Evolutionary conservation across 805 yeast species (phyloP).

Genomic region (Ogataea nonfermentans): DNA sequence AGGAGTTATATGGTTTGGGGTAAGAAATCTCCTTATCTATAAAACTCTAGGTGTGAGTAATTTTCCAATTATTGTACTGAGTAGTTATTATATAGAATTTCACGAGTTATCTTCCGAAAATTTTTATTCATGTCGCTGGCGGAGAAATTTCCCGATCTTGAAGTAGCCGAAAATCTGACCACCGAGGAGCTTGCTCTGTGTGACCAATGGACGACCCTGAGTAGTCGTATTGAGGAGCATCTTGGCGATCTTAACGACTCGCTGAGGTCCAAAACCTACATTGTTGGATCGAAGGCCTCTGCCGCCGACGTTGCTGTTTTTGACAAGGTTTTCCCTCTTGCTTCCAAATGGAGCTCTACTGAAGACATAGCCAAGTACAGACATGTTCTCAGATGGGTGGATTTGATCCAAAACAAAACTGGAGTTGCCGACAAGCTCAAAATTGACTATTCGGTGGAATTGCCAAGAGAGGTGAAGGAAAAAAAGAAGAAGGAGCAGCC

Average conservation of each 20-base stretch:
- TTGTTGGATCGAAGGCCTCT: slow-evolving; percentile 65
- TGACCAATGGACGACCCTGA: slow-evolving; percentile 76
- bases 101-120: slow-evolving; percentile 1
- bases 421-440: slow-evolving; percentile 53
- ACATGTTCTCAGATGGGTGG: slow-evolving; percentile 92
- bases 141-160: slow-evolving; percentile 31
- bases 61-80: background rate
- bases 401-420: slow-evolving; percentile 69
- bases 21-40: no score
- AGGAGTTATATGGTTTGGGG: no score
- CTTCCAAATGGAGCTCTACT: slow-evolving; percentile 50
- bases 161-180: slow-evolving; percentile 30
- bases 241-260: slow-evolving; percentile 62
- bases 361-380: slow-evolving; percentile 63
- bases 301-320: slow-evolving; percentile 72
- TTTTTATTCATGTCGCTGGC: slow-evolving; percentile 31
- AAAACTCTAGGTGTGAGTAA: no score
- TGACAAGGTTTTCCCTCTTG: slow-evolving; percentile 60
- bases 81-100: background rate
- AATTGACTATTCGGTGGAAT: slow-evolving; percentile 57
- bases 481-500: slow-evolving; percentile 34
- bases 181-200: slow-evolving; percentile 53
- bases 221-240: slow-evolving; percentile 58
- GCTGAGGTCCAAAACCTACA: slow-evolving; percentile 67
- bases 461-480: slow-evolving; percentile 55